These are phyloP conservation scores for Mortierella sp. DNA, from an alignment of 371 early-diverging fungal genomes.

Conservation along the genomic window DNA sequence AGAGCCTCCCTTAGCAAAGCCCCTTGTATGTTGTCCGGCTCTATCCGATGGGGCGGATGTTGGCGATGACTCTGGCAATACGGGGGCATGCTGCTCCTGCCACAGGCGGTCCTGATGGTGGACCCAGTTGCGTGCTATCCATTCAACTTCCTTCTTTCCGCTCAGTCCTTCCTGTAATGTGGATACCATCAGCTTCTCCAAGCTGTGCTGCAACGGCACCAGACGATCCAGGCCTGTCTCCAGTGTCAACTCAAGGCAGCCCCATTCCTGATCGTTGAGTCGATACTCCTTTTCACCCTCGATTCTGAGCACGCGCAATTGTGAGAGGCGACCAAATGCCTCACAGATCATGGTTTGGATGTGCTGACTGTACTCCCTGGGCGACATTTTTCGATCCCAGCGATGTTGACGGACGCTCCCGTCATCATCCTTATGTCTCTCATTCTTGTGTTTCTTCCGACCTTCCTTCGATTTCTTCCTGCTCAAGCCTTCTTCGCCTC, in stretches of 20 bases:
- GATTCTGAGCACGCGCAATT: conserved; percentile 21
- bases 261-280: background rate
- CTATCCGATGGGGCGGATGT: too few relatives aligned
- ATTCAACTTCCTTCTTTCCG: conserved; percentile 21
- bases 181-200: conserved; percentile 18
- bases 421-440: background rate
- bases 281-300: conserved; percentile 20
- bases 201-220: conserved; percentile 12
- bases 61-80: too few relatives aligned
- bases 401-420: background rate
- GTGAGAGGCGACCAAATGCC: conserved; percentile 23
- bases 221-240: conserved; percentile 25
- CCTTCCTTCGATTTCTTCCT: too few relatives aligned
- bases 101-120: conserved; percentile 14
- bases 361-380: too few relatives aligned
- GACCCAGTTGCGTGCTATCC: conserved; percentile 37
- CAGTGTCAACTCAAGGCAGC: conserved; percentile 21
- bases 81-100: background rate
- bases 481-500: background rate
- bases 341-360: conserved; percentile 15
- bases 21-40: background rate
- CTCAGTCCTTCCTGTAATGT: conserved; percentile 18
- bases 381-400: conserved; percentile 6
- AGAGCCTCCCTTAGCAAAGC: too few relatives aligned
- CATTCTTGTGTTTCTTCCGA: background rate